These are phyloP conservation scores for Coemansia sp. DNA, from an alignment of 192 early-diverging fungal species.

Conservation along the genomic window DNA sequence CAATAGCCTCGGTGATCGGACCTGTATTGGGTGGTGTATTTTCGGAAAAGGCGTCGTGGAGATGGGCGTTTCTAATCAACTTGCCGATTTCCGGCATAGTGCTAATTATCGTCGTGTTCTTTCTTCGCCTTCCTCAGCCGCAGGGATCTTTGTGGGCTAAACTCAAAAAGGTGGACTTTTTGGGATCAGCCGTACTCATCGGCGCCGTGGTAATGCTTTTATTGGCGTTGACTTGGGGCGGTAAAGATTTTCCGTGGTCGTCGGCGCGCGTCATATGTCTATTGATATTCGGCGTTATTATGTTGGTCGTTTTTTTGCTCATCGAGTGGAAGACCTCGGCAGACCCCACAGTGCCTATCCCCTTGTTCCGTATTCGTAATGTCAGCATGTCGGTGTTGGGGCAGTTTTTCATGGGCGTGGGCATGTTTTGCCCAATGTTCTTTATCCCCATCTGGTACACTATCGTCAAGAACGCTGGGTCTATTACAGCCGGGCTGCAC, in stretches of 20 bases:
- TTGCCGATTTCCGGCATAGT: constrained; percentile 47
- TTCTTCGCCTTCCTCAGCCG: constrained; percentile 53
- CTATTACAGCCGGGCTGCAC: constrained; percentile 60
- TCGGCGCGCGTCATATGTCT: constrained; percentile 57
- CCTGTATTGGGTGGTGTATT: constrained; percentile 71
- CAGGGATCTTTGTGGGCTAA: constrained; percentile 52
- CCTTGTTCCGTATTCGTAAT: constrained; percentile 57
- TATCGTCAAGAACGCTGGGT: constrained; percentile 56
- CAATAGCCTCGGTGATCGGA: constrained; percentile 63
- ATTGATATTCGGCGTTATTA: constrained; percentile 53
- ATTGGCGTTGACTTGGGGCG: constrained; percentile 65
- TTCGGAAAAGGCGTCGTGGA: constrained; percentile 64
- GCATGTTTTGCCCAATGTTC: constrained; percentile 61
- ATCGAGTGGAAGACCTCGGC: constrained; percentile 59
- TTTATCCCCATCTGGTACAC: constrained; percentile 66
- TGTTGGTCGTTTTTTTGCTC: constrained; percentile 48
- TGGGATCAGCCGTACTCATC: constrained; percentile 58
- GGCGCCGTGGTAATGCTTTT: constrained; percentile 56
- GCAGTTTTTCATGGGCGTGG: constrained; percentile 58
- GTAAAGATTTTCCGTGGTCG: constrained; percentile 61
- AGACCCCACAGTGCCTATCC: constrained; percentile 60
- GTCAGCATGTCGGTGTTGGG: constrained; percentile 54
- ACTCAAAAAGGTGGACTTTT: constrained; percentile 61
- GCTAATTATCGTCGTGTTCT: constrained; percentile 45
- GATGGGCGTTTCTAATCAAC: constrained; percentile 66